These are phyloP conservation scores for Rickenella mellea DNA, from an alignment of 768 basidiomycete genomes.

Conservation along the genomic window DNA sequence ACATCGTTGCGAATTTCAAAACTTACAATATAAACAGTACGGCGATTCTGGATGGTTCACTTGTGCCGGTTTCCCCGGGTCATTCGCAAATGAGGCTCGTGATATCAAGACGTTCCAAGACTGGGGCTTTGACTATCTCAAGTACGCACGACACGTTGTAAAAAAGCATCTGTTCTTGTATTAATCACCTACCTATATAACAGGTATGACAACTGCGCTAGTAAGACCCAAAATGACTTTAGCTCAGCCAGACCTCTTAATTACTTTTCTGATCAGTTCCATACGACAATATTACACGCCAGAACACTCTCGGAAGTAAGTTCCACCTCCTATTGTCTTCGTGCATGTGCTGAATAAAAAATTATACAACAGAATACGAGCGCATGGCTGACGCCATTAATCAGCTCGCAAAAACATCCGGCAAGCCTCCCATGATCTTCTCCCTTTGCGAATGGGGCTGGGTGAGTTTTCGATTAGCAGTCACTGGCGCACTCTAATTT, in stretches of 20 bases:
- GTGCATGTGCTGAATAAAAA: neutral
- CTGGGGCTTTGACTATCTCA: constrained; percentile 61
- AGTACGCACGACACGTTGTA: constrained; percentile 26
- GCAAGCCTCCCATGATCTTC: constrained; percentile 45
- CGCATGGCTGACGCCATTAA: constrained; percentile 53
- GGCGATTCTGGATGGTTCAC: constrained; percentile 67
- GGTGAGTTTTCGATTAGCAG: constrained; percentile 21
- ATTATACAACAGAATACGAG: constrained; percentile 34
- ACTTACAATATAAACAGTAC: no score
- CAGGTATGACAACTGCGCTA: constrained; percentile 56
- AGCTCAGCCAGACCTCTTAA: neutral
- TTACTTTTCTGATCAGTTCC: constrained; percentile 29
- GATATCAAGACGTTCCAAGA: constrained; percentile 50
- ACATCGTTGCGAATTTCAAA: no score
- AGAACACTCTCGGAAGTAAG: constrained; percentile 48
- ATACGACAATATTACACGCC: constrained; percentile 43
- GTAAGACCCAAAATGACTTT: constrained; percentile 19
- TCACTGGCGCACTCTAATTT: neutral
- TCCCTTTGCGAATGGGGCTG: constrained; percentile 64
- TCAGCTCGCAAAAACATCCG: constrained; percentile 34
- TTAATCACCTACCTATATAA: neutral
- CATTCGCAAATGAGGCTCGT: constrained; percentile 52
- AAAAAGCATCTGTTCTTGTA: neutral
- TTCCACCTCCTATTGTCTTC: neutral
- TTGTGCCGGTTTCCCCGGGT: constrained; percentile 55